Conservation (phyloP, 2,329 filamentous ascomycete genomes). For the Davidsoniella eucalypti region DNA sequence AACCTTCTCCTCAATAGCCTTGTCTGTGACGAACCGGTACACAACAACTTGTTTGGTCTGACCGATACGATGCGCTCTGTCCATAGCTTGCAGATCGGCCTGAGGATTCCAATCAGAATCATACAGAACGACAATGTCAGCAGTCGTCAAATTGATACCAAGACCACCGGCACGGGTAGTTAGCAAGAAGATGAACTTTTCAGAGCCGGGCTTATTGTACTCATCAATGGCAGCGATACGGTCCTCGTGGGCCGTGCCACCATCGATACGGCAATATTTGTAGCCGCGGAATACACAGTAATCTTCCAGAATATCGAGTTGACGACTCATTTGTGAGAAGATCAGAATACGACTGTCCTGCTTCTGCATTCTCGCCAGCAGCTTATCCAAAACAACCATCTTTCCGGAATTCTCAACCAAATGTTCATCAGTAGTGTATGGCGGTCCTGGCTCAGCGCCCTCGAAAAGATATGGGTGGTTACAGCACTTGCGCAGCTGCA, state of each 20-base stretch:
- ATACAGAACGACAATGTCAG: constrained; percentile 90
- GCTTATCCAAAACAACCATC: constrained; percentile 91
- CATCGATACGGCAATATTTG: constrained; percentile 95
- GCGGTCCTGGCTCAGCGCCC: constrained; percentile 88
- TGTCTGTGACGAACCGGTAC: constrained; percentile 93
- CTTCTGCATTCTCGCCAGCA: constrained; percentile 64
- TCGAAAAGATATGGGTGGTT: constrained; percentile 98
- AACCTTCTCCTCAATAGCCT: constrained; percentile 97
- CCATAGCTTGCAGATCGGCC: constrained; percentile 96
- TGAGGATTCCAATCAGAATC: constrained; percentile 99
- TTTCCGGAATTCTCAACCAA: constrained; percentile 86
- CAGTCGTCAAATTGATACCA: constrained; percentile 88
- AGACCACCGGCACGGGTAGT: constrained; percentile 91
- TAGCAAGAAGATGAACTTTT: constrained; percentile 91
- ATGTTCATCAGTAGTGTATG: constrained; percentile 96
- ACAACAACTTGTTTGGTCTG: constrained; percentile 97
- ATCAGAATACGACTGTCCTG: constrained; percentile 94
- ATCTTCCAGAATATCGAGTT: constrained; percentile 91
- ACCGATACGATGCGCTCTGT: constrained; percentile 92
- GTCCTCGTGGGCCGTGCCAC: constrained; percentile 90
- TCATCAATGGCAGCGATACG: constrained; percentile 95
- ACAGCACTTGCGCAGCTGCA: constrained; percentile 97
- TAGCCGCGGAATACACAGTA: constrained; percentile 93
- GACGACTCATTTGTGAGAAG: constrained; percentile 97
- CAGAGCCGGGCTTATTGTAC: constrained; percentile 89